phyloP scores from a whole-genome alignment of 73 alveolate genomes.

The Paramecium sonneborni region DNA sequence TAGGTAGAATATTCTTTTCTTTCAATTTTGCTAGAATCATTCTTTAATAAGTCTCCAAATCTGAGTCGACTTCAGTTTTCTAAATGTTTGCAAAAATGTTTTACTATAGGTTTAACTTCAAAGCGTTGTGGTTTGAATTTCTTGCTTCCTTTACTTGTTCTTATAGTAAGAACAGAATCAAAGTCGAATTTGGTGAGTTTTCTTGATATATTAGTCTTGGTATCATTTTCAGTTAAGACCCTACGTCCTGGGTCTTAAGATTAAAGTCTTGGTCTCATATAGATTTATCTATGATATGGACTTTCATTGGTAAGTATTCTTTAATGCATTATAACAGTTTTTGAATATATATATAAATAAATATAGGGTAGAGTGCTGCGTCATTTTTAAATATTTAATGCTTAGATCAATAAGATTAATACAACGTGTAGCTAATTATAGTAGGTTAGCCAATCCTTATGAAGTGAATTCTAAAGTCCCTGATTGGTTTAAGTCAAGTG shows the following conservation, averaged over 20 bases:
- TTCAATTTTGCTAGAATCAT: background rate
- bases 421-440: slow-evolving; percentile 2
- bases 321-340: slow-evolving; percentile 48
- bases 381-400: slow-evolving; percentile 29
- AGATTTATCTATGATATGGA: background rate
- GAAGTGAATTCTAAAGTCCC: slow-evolving; percentile 30
- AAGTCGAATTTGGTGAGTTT: slow-evolving; percentile 12
- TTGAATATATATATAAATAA: background rate
- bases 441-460: slow-evolving; percentile 16
- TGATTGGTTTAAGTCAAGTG: background rate
- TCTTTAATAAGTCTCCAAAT: slow-evolving; percentile 15
- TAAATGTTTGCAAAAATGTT: background rate
- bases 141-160: slow-evolving; percentile 13
- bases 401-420: slow-evolving; percentile 8
- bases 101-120: background rate
- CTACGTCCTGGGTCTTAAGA: slow-evolving; percentile 7
- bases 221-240: slow-evolving; percentile 26
- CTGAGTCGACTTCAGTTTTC: slow-evolving; percentile 47
- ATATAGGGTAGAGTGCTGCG: background rate
- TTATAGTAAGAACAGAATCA: background rate
- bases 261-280: background rate
- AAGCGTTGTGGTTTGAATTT: slow-evolving; percentile 11
- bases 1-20: background rate
- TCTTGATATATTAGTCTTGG: slow-evolving; percentile 18
- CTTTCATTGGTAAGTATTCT: slow-evolving; percentile 30